A percentile compares a stretch with the other conserved stretches of the same genome.
Evolutionary conservation across 2,329 filamentous ascomycete genomes (phyloP).

Genomic region (Penicillium hesseltinei): DNA sequence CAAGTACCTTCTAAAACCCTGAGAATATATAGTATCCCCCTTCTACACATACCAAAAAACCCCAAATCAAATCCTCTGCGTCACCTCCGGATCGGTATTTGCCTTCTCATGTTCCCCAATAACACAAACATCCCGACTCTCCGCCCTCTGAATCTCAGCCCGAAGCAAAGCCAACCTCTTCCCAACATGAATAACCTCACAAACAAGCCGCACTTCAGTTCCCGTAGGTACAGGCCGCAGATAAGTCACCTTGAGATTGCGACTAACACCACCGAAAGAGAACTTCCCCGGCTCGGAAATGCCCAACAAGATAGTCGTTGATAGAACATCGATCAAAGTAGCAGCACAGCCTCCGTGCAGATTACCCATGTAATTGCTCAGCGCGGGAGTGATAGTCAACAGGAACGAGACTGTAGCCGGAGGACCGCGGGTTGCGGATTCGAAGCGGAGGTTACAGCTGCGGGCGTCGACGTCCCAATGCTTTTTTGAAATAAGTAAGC

Average conservation of each 20-base stretch:
- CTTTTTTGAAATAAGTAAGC: slow-evolving; percentile 20
- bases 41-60: neutral
- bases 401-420: slow-evolving; percentile 36
- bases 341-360: slow-evolving; percentile 78
- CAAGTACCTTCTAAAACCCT: neutral
- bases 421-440: slow-evolving; percentile 37
- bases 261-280: slow-evolving; percentile 61
- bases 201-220: slow-evolving; percentile 53
- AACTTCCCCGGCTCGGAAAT: slow-evolving; percentile 61
- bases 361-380: slow-evolving; percentile 90
- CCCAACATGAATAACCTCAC: slow-evolving; percentile 59
- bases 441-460: slow-evolving; percentile 36
- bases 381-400: slow-evolving; percentile 70
- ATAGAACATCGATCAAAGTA: slow-evolving; percentile 66
- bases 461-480: slow-evolving; percentile 31
- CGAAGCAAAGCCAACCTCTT: slow-evolving; percentile 54
- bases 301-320: slow-evolving; percentile 58
- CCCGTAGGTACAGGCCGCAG: slow-evolving; percentile 60
- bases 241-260: slow-evolving; percentile 66
- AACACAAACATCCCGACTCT: slow-evolving; percentile 54
- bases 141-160: slow-evolving; percentile 55
- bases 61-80: slow-evolving; percentile 24
- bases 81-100: slow-evolving; percentile 53
- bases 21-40: neutral
- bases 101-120: slow-evolving; percentile 66